phyloP scores from a whole-genome alignment of 2,329 filamentous ascomycete species.

The Dendrostoma leiphaemia region DNA sequence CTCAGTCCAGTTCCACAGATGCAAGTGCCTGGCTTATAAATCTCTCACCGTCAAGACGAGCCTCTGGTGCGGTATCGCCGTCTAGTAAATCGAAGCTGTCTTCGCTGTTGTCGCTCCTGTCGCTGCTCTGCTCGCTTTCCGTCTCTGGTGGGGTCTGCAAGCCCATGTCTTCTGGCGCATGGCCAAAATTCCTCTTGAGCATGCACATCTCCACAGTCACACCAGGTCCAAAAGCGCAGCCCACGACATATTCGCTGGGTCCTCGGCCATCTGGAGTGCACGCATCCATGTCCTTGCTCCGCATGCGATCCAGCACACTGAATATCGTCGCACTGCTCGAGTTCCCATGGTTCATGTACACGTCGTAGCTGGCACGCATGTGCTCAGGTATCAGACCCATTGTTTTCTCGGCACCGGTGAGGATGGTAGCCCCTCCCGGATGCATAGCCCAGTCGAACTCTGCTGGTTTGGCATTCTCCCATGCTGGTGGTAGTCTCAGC shows the following conservation, averaged over 20 bases:
- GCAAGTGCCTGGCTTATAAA: constrained; percentile 32
- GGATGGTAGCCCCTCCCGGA: constrained; percentile 65
- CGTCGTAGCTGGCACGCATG: constrained; percentile 67
- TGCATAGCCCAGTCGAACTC: constrained; percentile 75
- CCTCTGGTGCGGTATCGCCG: background rate
- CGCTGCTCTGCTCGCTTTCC: constrained; percentile 45
- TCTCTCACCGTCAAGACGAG: constrained; percentile 16
- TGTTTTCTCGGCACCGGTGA: constrained; percentile 59
- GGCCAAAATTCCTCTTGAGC: constrained; percentile 48
- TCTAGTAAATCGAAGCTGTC: constrained; percentile 23
- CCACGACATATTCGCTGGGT: constrained; percentile 58
- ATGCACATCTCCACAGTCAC: constrained; percentile 68
- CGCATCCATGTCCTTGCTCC: constrained; percentile 59
- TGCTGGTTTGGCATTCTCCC: constrained; percentile 42
- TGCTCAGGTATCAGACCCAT: constrained; percentile 60
- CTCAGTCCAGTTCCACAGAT: constrained; percentile 30
- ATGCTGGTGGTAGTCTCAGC: constrained; percentile 27
- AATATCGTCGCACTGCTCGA: constrained; percentile 68
- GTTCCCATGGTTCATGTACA: constrained; percentile 68
- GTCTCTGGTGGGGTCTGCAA: constrained; percentile 54
- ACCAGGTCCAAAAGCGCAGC: constrained; percentile 69
- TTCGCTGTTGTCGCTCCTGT: constrained; percentile 36
- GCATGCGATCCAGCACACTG: constrained; percentile 61
- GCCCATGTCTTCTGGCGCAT: constrained; percentile 28
- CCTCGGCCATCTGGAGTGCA: constrained; percentile 47